Evolutionary conservation across 1,139 yeast species (phyloP).

Genomic region (Taiozyma onychis): DNA sequence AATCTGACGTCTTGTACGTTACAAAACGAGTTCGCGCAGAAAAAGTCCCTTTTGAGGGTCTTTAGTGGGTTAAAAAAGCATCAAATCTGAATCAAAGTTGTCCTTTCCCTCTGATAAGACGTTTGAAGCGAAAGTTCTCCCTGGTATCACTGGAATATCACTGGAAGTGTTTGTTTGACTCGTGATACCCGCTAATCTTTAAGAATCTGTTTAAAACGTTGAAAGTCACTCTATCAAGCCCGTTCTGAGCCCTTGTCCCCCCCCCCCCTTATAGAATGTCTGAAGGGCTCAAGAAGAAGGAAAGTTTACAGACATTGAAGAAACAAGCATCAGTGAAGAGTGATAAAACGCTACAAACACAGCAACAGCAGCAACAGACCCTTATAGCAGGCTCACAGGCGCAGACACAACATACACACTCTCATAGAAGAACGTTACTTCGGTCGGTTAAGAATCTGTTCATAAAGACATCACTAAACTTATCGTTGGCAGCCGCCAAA

Average conservation of each 20-base stretch:
- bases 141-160: too few relatives aligned
- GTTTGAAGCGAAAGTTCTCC: too few relatives aligned
- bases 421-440: constrained; percentile 3
- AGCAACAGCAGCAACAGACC: background rate
- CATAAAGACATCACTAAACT: constrained; percentile 15
- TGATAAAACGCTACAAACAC: background rate
- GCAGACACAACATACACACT: background rate
- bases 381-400: background rate
- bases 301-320: background rate
- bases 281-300: background rate
- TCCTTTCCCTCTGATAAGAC: too few relatives aligned
- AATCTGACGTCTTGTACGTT: too few relatives aligned
- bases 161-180: too few relatives aligned
- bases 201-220: too few relatives aligned
- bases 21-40: too few relatives aligned
- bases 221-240: background rate
- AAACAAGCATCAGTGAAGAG: constrained; percentile 1
- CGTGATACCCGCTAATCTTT: too few relatives aligned
- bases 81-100: too few relatives aligned
- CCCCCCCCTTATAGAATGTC: background rate
- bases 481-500: constrained; percentile 15
- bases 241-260: too few relatives aligned
- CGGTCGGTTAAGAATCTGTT: constrained; percentile 14
- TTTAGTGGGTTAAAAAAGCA: too few relatives aligned
- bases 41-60: too few relatives aligned